Conservation (phyloP, 768 basidiomycete species). For the Trametes sanguinea region DNA sequence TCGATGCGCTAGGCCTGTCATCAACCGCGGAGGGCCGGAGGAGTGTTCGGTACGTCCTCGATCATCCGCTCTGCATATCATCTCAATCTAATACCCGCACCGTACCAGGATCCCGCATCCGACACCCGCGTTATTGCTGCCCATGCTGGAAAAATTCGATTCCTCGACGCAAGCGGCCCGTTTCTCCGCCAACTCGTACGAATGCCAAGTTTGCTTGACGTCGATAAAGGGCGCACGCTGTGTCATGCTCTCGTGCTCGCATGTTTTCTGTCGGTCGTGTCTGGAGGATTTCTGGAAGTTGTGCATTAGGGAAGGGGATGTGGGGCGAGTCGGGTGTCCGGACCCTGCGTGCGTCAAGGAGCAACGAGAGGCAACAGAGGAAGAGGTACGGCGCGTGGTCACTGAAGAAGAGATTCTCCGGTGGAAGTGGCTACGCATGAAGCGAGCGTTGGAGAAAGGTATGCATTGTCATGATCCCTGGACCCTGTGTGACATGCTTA, state of each 20-base stretch:
- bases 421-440: slow-evolving; percentile 79
- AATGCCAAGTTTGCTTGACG: slow-evolving; percentile 76
- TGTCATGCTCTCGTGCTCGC: slow-evolving; percentile 66
- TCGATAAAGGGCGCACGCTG: slow-evolving; percentile 76
- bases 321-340: slow-evolving; percentile 77
- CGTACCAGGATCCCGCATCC: slow-evolving; percentile 53
- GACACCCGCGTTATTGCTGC: slow-evolving; percentile 53
- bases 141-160: slow-evolving; percentile 53
- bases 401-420: slow-evolving; percentile 63
- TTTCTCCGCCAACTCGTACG: slow-evolving; percentile 67
- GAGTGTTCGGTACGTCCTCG: slow-evolving; percentile 41
- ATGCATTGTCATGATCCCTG: slow-evolving; percentile 15
- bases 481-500: not conserved
- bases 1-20: slow-evolving; percentile 47
- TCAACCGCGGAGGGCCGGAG: slow-evolving; percentile 31
- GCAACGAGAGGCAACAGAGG: slow-evolving; percentile 59
- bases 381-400: slow-evolving; percentile 73
- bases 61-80: not conserved
- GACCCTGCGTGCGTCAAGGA: slow-evolving; percentile 77
- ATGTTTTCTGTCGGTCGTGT: slow-evolving; percentile 85
- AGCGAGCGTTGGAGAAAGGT: slow-evolving; percentile 74
- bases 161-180: slow-evolving; percentile 44
- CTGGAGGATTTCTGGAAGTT: slow-evolving; percentile 80
- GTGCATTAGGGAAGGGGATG: slow-evolving; percentile 78
- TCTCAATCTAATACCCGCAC: not conserved